Percentiles rank a stretch among this genome's conserved stretches.
phyloP scores from a whole-genome alignment of 176 grass and related monocot genomes.

The Chrysopogon serrulatus region DNA sequence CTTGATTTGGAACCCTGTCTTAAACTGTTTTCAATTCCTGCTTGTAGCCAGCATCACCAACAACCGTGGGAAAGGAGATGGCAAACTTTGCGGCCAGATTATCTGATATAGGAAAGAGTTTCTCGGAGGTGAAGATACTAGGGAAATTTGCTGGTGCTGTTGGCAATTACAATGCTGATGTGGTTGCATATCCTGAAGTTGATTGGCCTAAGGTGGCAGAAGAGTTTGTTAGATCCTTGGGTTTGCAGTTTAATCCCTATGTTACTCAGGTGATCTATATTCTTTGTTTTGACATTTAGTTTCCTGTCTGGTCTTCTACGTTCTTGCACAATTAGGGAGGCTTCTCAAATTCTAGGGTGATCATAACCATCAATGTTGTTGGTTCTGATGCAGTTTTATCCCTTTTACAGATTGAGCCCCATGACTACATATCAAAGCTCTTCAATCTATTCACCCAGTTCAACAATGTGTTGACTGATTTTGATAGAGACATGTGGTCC shows the following conservation, averaged over 20 bases:
- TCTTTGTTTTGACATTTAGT: not conserved
- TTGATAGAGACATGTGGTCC: conserved; percentile 91
- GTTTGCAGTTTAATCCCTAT: conserved; percentile 81
- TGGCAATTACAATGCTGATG: conserved; percentile 97
- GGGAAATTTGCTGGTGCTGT: conserved; percentile 61
- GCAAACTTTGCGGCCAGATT: conserved; percentile 84
- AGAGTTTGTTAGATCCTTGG: conserved; percentile 82
- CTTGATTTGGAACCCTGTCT: not conserved
- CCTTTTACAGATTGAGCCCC: conserved; percentile 67
- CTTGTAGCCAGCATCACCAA: conserved; percentile 89
- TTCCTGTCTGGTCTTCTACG: not conserved
- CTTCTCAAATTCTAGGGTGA: not conserved
- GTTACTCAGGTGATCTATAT: conserved; percentile 77
- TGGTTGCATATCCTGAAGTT: conserved; percentile 77
- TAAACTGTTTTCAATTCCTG: conserved; percentile 9
- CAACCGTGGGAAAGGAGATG: conserved; percentile 98
- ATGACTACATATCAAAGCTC: conserved; percentile 94
- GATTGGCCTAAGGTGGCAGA: conserved; percentile 75
- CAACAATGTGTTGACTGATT: conserved; percentile 85
- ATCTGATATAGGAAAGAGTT: conserved; percentile 51
- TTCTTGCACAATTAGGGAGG: not conserved
- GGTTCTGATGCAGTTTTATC: not conserved
- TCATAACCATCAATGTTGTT: conserved; percentile 1
- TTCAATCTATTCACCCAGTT: conserved; percentile 86
- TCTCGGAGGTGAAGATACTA: conserved; percentile 27